Evolutionary conservation across 306 rosid species (phyloP), one percentile per base, ranked within the genome.

Genomic region (Astragalus membranaceus): DNA sequence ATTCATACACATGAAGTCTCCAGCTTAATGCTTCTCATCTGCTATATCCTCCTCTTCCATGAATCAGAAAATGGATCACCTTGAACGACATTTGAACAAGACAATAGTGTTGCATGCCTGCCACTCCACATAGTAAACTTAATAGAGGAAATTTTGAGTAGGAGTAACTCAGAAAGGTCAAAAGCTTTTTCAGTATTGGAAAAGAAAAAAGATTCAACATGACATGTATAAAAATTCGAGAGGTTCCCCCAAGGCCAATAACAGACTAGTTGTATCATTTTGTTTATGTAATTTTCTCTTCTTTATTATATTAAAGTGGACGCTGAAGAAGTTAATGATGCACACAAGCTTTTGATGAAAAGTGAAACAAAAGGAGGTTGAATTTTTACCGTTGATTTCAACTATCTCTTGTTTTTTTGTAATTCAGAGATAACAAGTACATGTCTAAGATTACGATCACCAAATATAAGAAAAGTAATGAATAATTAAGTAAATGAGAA

Each of bases 1-100:
- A 56, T 57, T 74, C 68, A 57, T 77, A 79, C 54, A 80, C 37
- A 82, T 32, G 32, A 29, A 73, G 58, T 58, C 78, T 75, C 76
- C 8, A 48, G 72, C 55, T 61, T 46, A 58, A 62, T 59, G 67
- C 14, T 57, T 81, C 67, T 73, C 77, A 67, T 64, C 67, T 67
- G 70, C 29, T 56, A 46, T 58, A 54, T 60, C 78, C 75, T 51
- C 69, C 56, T 62, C 70, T n/a, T 78, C 70, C 72, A 20, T 48
- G 61, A 69, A 57, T 56, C 70, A 52, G 64, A 69, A 78, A 70
- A 55, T 48, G 65, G 66, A 30, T 53, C 59, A 17, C 76, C 69
- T 67, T 62, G 69, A 73, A 67, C 33, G 39, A 50, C 66, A 67
- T 77, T 71, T 57, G 64, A 17, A 35, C 17, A 59, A 67, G 26